Conservation (phyloP, 2,329 filamentous ascomycete species). For the Torrubiella hemipterigena region DNA sequence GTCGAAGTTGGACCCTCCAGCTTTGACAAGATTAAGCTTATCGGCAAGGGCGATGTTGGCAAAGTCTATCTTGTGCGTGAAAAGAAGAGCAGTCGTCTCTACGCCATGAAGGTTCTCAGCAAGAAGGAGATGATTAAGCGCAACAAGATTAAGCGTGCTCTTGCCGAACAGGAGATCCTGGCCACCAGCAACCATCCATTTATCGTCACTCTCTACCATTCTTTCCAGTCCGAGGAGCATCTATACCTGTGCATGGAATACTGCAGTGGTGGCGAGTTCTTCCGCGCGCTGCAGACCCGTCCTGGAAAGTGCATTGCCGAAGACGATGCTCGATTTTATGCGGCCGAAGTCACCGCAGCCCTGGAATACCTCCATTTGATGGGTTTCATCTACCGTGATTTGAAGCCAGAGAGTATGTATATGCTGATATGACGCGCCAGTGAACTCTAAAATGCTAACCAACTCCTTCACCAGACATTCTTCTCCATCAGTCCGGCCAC, state of each 20-base stretch:
- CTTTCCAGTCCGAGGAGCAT: conserved; percentile 97
- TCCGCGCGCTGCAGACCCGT: conserved; percentile 87
- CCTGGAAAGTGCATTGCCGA: conserved; percentile 96
- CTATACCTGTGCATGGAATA: conserved; percentile 99
- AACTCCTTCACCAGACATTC: conserved; percentile 54
- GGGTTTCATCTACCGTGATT: conserved; percentile 97
- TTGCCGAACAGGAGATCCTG: conserved; percentile 95
- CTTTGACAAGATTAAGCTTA: conserved; percentile 99
- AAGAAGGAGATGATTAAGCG: conserved; percentile 99
- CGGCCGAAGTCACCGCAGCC: conserved; percentile 91
- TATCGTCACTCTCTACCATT: conserved; percentile 97
- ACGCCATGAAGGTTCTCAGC: conserved; percentile 98
- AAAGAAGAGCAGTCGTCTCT: conserved; percentile 91
- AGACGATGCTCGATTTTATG: conserved; percentile 94
- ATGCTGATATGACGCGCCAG: no score
- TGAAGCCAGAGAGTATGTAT: conserved; percentile 90
- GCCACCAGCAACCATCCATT: conserved; percentile 98
- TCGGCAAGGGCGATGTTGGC: conserved; percentile 95
- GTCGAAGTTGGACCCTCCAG: conserved; percentile 92
- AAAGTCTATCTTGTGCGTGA: conserved; percentile 97
- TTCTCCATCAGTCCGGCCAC: conserved; percentile 97
- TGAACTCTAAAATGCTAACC: conserved; percentile 9
- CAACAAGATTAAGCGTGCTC: conserved; percentile 97
- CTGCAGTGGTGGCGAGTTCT: conserved; percentile 97
- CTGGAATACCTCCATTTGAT: conserved; percentile 95